Percentiles rank a stretch among this genome's conserved stretches.
Evolutionary conservation across 306 rosid genomes (phyloP).

Genomic region (Vigna nakashimae): DNA sequence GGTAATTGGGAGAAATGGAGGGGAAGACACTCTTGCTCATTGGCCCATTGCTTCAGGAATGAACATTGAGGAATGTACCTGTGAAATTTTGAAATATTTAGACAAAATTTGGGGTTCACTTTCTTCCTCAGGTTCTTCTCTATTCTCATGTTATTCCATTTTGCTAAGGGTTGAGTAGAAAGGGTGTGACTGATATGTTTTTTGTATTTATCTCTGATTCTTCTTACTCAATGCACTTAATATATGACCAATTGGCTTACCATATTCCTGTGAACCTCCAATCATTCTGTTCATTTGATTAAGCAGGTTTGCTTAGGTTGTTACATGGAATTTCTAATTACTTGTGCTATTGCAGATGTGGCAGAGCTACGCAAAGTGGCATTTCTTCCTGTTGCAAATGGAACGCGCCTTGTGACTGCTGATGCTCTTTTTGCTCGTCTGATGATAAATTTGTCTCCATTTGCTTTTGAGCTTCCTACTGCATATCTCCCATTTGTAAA

Average conservation of each 20-base stretch:
- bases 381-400: slow-evolving; percentile 94
- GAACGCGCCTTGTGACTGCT: slow-evolving; percentile 89
- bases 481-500: slow-evolving; percentile 83
- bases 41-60: slow-evolving; percentile 89
- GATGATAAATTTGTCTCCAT: slow-evolving; percentile 87
- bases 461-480: slow-evolving; percentile 94
- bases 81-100: slow-evolving; percentile 85
- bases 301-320: slow-evolving; percentile 30
- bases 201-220: background rate
- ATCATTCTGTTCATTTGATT: slow-evolving; percentile 17
- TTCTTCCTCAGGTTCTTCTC: slow-evolving; percentile 77
- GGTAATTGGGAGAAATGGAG: slow-evolving; percentile 87
- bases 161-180: background rate
- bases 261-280: background rate
- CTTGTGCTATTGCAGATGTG: slow-evolving; percentile 64
- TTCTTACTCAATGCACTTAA: background rate
- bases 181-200: background rate
- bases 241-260: background rate
- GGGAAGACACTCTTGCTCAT: slow-evolving; percentile 96
- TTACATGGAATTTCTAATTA: slow-evolving; percentile 19
- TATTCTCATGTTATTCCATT: slow-evolving; percentile 27
- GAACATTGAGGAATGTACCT: slow-evolving; percentile 86
- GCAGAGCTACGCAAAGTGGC: slow-evolving; percentile 71
- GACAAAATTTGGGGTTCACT: slow-evolving; percentile 85
- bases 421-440: slow-evolving; percentile 81